A percentile compares a stretch with the other conserved stretches of the same genome.
phyloP scores from a whole-genome alignment of 192 early-diverging fungal genomes.

The Podila verticillata region DNA sequence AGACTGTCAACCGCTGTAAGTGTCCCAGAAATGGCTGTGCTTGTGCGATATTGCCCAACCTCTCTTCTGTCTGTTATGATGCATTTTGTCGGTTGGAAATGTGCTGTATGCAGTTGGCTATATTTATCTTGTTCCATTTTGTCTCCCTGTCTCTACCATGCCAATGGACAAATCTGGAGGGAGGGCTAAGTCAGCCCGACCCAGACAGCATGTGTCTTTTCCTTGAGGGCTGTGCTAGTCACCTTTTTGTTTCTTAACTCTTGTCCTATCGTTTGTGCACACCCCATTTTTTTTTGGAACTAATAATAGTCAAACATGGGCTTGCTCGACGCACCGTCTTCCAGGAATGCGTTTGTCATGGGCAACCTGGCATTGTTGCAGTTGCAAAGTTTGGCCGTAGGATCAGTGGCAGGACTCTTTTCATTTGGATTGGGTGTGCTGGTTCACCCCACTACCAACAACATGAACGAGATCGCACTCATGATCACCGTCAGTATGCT shows the following conservation, averaged over 20 bases:
- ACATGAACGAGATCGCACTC: slow-evolving; percentile 58
- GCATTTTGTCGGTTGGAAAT: no score
- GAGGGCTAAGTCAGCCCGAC: no score
- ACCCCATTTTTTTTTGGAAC: neutral
- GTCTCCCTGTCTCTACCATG: neutral
- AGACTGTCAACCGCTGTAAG: slow-evolving; percentile 82
- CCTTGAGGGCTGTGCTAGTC: no score
- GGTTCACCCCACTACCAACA: slow-evolving; percentile 56
- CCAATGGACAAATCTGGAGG: no score
- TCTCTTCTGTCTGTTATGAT: no score
- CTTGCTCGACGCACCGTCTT: slow-evolving; percentile 60
- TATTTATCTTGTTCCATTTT: neutral
- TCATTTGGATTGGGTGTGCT: slow-evolving; percentile 68
- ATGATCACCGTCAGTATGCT: slow-evolving; percentile 74
- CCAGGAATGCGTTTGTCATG: slow-evolving; percentile 65
- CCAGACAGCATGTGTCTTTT: no score
- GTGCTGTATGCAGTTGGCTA: neutral
- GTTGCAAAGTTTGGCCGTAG: slow-evolving; percentile 76
- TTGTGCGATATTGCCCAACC: neutral
- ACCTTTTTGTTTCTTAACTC: neutral
- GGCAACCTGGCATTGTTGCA: slow-evolving; percentile 83
- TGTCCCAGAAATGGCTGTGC: neutral
- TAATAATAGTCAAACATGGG: slow-evolving; percentile 69
- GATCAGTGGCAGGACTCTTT: slow-evolving; percentile 76
- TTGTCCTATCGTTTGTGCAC: neutral